Conservation (phyloP, 2,329 filamentous ascomycete species). For the Neoascochyta sp. region DNA sequence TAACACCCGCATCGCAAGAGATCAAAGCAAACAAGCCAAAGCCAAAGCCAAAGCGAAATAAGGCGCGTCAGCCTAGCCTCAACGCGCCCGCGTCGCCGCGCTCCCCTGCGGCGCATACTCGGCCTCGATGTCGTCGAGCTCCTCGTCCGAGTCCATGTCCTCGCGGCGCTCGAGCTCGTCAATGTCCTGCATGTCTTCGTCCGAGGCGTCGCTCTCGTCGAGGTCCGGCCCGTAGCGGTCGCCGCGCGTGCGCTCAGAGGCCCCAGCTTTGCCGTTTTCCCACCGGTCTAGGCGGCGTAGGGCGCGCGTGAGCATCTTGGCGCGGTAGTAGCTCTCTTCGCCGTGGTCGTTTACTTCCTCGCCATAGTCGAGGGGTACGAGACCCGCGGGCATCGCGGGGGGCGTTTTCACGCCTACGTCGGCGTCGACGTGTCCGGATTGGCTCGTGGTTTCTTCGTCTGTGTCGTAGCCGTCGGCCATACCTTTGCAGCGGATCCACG, state of each 20-base stretch:
- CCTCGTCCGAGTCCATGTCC: conserved; percentile 28
- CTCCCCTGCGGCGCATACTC: too few relatives aligned
- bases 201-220: conserved; percentile 16
- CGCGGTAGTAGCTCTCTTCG: conserved; percentile 66
- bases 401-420: conserved; percentile 28
- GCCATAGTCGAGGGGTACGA: conserved; percentile 54
- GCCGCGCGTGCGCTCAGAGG: conserved; percentile 2
- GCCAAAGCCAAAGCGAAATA: too few relatives aligned
- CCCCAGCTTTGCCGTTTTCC: conserved; percentile 46
- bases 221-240: conserved; percentile 4
- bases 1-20: too few relatives aligned
- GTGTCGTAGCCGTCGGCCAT: conserved; percentile 47
- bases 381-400: conserved; percentile 47
- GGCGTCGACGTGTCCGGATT: conserved; percentile 39
- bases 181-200: conserved; percentile 30
- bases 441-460: conserved; percentile 36
- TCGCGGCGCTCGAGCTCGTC: conserved; percentile 23
- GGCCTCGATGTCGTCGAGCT: conserved; percentile 34
- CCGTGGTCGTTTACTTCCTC: conserved; percentile 69
- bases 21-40: too few relatives aligned
- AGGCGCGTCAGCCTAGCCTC: too few relatives aligned
- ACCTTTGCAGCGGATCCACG: conserved; percentile 59
- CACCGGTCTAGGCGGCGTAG: conserved; percentile 67
- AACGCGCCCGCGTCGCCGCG: too few relatives aligned
- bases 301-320: conserved; percentile 61